Base-by-base conservation (phyloP, 257 asterid species). In the Plantago elongata region DNA sequence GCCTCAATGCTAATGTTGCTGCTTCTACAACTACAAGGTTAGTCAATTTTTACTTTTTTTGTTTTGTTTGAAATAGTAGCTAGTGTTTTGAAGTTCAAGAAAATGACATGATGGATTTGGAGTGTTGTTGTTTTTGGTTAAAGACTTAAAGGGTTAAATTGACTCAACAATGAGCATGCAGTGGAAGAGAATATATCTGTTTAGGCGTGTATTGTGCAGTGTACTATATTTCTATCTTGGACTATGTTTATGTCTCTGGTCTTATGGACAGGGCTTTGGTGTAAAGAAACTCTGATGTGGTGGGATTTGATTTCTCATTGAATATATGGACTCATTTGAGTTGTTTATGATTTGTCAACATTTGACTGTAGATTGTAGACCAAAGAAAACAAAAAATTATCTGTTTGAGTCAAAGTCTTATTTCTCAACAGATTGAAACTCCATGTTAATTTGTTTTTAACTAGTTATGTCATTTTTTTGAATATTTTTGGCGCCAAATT, bases 1-100 rank as follows among this genome's bases (percentile, higher is more conserved):
- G 76, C 69, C 89, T 88, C 66, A 79, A 73, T 69, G 80, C 22
- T 49, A 11, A 5, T 34, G 8, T 6, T 34, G 40, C 40, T 34
- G 40, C 40, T n/a, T n/a, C n/a, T 34, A 34, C 40, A 34, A 34
- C 75, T 58, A 57, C 86, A 60, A 85, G 84, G 94, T 84, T 29
- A 72, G 76, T 60, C 17, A n/a, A n/a, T 37, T 13, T 27, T 9
- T 13, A 8, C 43, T 51, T 13, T 7, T 52, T 13, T 61, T 56
- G 57, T 43, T 16, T 3, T 47, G 18, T 27, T 54, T 18, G 44
- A 16, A 13, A 34, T 61, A 13, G 13, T 60, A 16, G 34, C 22
- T 60, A 16, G 34, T 54, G 22, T 50, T 16, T 34, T 13, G 12
- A 47, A 27, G 13, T 51, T 51, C 18, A 51, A 13, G 38, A 22